A percentile compares a stretch with the other conserved stretches of the same genome.
Evolutionary conservation across 2,329 filamentous ascomycete genomes (phyloP).

Genomic region (Claviceps purpurea): DNA sequence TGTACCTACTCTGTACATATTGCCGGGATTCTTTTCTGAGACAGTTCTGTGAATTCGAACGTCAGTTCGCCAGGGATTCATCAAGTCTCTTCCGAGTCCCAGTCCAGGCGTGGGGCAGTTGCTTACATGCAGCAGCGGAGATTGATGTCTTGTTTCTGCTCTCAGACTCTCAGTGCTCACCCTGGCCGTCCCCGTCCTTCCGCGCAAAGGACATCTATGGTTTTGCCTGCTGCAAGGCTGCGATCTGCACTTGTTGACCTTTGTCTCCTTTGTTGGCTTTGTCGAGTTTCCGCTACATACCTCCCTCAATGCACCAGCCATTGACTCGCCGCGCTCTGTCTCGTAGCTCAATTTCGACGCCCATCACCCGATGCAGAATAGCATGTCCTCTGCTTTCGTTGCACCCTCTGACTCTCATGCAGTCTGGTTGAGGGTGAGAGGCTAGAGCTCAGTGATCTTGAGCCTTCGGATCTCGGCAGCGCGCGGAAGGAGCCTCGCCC

Average conservation of each 20-base stretch:
- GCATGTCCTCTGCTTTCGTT: neutral
- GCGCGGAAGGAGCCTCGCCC: neutral
- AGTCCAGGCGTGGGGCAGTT: neutral
- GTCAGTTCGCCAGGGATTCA: neutral
- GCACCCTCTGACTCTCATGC: neutral
- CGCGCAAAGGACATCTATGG: neutral
- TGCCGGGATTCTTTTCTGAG: neutral
- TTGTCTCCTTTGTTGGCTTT: neutral
- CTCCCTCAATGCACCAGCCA: neutral
- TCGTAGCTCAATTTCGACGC: neutral
- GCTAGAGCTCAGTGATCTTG: too few species aligned
- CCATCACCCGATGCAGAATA: neutral
- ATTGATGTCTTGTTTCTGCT: neutral
- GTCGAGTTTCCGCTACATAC: neutral
- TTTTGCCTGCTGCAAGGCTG: neutral
- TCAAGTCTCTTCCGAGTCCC: neutral
- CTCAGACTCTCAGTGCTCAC: neutral
- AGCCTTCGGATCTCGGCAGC: neutral
- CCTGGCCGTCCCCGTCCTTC: neutral
- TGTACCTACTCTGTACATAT: neutral
- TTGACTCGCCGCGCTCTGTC: neutral
- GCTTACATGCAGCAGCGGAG: neutral
- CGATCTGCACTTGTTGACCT: neutral
- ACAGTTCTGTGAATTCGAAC: neutral
- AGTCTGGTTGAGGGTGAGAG: neutral